Conservation (phyloP, 495 filamentous ascomycete species). For the Aspergillus haitiensis region DNA sequence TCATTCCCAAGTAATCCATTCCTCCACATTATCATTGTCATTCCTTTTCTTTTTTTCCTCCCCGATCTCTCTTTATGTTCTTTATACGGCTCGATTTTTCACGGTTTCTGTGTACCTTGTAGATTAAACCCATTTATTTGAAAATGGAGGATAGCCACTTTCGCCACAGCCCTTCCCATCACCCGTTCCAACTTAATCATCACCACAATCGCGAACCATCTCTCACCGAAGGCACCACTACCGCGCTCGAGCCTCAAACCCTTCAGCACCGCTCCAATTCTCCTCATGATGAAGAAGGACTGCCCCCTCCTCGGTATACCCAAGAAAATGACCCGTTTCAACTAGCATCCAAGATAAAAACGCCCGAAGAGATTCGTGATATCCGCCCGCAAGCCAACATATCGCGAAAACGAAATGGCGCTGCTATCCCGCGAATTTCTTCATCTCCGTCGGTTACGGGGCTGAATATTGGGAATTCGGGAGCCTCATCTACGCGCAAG, state of each 20-base stretch:
- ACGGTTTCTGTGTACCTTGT: no score
- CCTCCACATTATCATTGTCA: background rate
- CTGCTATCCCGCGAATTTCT: conserved; percentile 1
- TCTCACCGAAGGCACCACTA: conserved; percentile 29
- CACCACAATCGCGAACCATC: conserved; percentile 14
- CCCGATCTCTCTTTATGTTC: background rate
- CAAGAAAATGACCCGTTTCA: conserved; percentile 74
- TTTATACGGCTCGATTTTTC: background rate
- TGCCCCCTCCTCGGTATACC: conserved; percentile 59
- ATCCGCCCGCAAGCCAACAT: conserved; percentile 73
- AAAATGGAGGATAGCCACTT: conserved; percentile 42
- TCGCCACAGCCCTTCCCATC: conserved; percentile 42
- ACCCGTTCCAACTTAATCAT: conserved; percentile 19
- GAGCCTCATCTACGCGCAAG: conserved; percentile 48
- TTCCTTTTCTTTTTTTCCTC: background rate
- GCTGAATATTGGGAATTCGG: conserved; percentile 31
- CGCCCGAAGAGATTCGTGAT: conserved; percentile 69
- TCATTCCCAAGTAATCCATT: background rate
- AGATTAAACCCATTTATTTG: background rate
- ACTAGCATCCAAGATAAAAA: conserved; percentile 76
- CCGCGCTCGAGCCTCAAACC: conserved; percentile 34
- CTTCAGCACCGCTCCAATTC: conserved; percentile 36
- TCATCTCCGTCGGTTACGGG: conserved; percentile 36
- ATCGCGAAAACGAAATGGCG: conserved; percentile 68
- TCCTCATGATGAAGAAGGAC: conserved; percentile 63